A percentile compares a stretch with the other conserved stretches of the same genome.
These are phyloP conservation scores for Infundibulicybe gibba DNA, from an alignment of 768 basidiomycete species.

Conservation along the genomic window DNA sequence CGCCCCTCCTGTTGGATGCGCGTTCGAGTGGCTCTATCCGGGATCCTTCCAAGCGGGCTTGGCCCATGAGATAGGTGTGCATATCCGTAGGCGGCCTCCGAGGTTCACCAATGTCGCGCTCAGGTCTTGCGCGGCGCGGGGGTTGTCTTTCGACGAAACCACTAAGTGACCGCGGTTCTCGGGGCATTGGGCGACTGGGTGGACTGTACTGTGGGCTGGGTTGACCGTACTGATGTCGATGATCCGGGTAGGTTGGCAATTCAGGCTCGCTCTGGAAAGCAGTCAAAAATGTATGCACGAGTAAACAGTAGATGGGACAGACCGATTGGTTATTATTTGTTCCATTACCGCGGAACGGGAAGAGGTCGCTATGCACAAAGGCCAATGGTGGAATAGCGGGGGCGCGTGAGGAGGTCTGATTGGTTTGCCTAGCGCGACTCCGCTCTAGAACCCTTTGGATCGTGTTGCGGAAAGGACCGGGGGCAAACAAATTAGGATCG, in stretches of 20 bases:
- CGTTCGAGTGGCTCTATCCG: slow-evolving; percentile 14
- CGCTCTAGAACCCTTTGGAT: slow-evolving; percentile 27
- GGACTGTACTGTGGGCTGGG: background rate
- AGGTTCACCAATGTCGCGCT: background rate
- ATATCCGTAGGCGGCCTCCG: background rate
- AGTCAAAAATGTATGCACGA: background rate
- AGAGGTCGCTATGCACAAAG: background rate
- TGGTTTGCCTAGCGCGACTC: slow-evolving; percentile 11
- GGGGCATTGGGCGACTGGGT: background rate
- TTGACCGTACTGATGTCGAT: background rate
- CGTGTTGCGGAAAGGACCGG: slow-evolving; percentile 48
- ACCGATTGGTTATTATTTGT: background rate
- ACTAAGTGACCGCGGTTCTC: background rate
- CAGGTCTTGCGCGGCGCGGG: background rate
- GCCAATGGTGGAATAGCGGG: slow-evolving; percentile 2
- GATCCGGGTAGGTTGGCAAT: background rate
- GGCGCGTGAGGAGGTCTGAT: slow-evolving; percentile 3
- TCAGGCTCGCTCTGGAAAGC: background rate
- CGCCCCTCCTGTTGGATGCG: slow-evolving; percentile 8
- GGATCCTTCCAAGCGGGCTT: slow-evolving; percentile 17
- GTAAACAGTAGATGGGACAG: background rate
- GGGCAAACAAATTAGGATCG: slow-evolving; percentile 33
- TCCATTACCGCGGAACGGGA: background rate
- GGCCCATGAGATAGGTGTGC: background rate
- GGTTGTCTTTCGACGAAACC: background rate